Conservation (phyloP, 305 asterid species). For the Fraxinus angustifolia region DNA sequence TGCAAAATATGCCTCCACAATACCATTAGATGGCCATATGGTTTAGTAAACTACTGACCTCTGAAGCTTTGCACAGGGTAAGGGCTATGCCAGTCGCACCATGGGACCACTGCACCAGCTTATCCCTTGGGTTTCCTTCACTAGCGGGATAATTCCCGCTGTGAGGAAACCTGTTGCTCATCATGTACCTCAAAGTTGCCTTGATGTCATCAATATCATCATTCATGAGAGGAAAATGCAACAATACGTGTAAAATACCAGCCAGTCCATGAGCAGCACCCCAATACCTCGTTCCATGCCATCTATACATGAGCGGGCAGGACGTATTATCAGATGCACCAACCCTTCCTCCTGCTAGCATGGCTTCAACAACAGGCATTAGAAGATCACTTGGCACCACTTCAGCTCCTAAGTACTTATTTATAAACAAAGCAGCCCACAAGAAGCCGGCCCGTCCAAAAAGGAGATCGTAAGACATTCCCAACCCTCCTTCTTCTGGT, state of each 20-base stretch:
- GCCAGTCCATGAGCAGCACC: conserved; percentile 89
- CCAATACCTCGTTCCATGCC: conserved; percentile 90
- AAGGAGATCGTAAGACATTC: conserved; percentile 79
- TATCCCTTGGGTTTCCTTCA: conserved; percentile 74
- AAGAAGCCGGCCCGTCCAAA: conserved; percentile 75
- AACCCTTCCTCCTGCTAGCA: conserved; percentile 67
- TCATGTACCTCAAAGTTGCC: conserved; percentile 74
- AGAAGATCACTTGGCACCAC: conserved; percentile 45
- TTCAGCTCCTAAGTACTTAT: conserved; percentile 52
- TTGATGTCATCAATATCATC: conserved; percentile 50
- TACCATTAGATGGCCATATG: neutral
- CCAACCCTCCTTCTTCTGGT: conserved; percentile 78
- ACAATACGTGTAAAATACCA: conserved; percentile 62
- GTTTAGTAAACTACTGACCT: conserved; percentile 35
- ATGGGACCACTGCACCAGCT: conserved; percentile 80
- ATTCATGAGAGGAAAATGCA: conserved; percentile 51
- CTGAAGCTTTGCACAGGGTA: conserved; percentile 73
- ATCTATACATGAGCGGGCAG: conserved; percentile 76
- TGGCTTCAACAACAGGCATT: conserved; percentile 65
- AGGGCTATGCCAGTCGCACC: conserved; percentile 71
- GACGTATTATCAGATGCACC: conserved; percentile 52
- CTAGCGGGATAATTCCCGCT: conserved; percentile 80
- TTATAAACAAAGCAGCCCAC: conserved; percentile 70
- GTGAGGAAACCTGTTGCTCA: conserved; percentile 61
- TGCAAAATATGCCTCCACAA: neutral